Evolutionary conservation across 2,329 filamentous ascomycete species (phyloP).

Genomic region (Alternaria tenuissima): DNA sequence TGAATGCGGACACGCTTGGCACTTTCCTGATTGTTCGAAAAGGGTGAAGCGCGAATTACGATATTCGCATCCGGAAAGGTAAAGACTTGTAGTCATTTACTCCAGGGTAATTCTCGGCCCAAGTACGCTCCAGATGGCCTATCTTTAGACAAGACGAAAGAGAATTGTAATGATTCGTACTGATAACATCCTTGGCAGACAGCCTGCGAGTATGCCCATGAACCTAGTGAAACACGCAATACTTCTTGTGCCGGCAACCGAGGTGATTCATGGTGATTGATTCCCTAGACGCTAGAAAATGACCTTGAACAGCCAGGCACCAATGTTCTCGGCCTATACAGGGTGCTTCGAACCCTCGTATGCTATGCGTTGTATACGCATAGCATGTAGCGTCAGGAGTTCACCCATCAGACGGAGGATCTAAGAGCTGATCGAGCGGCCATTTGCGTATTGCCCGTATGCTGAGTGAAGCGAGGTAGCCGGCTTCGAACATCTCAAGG

Average conservation of each 20-base stretch:
- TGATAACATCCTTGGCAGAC: not conserved
- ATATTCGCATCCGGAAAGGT: constrained; percentile 2
- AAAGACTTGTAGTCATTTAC: not conserved
- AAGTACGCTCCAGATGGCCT: constrained; percentile 2
- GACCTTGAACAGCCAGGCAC: not conserved
- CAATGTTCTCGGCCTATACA: not conserved
- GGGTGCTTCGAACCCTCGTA: not conserved
- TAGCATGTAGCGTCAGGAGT: not conserved
- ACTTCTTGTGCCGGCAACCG: not conserved
- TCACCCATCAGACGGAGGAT: constrained; percentile 35
- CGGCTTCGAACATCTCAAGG: constrained; percentile 87
- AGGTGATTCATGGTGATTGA: not conserved
- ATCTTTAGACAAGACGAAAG: constrained; percentile 6
- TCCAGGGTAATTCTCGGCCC: constrained; percentile 2
- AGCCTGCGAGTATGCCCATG: not conserved
- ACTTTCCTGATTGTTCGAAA: constrained; percentile 5
- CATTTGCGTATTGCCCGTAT: constrained; percentile 50
- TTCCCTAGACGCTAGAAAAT: not conserved
- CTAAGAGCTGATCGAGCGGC: constrained; percentile 45
- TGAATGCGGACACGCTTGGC: constrained; percentile 28
- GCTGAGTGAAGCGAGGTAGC: constrained; percentile 56
- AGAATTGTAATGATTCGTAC: not conserved
- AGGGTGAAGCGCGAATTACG: not conserved
- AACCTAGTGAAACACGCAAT: not conserved
- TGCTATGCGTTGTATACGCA: not conserved